Evolutionary conservation across 306 rosid species (phyloP).

Genomic region (Glycine tomentella): DNA sequence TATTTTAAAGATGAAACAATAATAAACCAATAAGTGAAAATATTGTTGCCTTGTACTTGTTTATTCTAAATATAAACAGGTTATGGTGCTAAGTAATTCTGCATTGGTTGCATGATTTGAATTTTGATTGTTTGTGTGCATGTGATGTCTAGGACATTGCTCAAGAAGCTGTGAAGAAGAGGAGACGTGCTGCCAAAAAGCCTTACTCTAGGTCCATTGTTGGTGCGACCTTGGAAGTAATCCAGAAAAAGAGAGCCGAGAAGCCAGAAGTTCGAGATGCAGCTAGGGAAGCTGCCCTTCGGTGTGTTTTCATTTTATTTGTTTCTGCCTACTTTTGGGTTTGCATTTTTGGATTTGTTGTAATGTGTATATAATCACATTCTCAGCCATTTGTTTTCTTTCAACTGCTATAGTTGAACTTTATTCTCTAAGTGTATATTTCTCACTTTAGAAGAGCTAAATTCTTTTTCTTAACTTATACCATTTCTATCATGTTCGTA

Average conservation of each 20-base stretch:
- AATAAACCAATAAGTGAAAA: not conserved
- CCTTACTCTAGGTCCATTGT: constrained; percentile 50
- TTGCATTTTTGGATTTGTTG: constrained; percentile 40
- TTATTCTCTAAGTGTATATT: too few species aligned
- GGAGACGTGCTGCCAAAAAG: constrained; percentile 42
- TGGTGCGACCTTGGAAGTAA: constrained; percentile 50
- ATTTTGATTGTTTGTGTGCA: not conserved
- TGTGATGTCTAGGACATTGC: constrained; percentile 63
- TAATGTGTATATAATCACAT: too few species aligned
- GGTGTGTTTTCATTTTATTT: constrained; percentile 27
- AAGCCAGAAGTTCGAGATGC: constrained; percentile 49
- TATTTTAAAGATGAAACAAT: not conserved
- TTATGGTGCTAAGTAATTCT: not conserved
- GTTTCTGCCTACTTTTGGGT: not conserved
- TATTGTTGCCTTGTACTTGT: not conserved
- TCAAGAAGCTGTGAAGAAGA: constrained; percentile 51
- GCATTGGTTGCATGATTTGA: not conserved
- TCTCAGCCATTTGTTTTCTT: too few species aligned
- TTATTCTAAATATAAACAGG: not conserved
- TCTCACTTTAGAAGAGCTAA: not conserved
- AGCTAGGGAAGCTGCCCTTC: constrained; percentile 48
- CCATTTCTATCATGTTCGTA: too few species aligned
- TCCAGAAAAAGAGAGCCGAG: constrained; percentile 44
- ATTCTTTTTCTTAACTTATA: too few species aligned
- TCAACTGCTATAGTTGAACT: too few species aligned